Evolutionary conservation across 129 eudicot genomes (phyloP).

Genomic region (Chrysanthemum lavandulifolium): DNA sequence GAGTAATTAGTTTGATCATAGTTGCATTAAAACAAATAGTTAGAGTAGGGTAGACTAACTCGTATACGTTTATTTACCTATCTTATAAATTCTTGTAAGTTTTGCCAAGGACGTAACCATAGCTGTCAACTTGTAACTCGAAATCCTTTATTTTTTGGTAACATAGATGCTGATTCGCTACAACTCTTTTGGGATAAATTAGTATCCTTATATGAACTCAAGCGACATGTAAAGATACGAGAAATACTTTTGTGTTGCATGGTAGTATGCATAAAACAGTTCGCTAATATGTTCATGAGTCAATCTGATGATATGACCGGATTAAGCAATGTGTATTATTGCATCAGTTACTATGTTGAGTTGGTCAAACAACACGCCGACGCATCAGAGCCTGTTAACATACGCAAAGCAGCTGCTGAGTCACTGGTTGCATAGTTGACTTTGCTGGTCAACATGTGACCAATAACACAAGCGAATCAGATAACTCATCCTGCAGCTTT

Average conservation of each 20-base stretch:
- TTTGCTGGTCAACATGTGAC: conserved; percentile 45
- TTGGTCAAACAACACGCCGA: conserved; percentile 55
- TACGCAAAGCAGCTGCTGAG: conserved; percentile 90
- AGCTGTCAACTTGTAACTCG: no score
- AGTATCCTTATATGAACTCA: conserved; percentile 50
- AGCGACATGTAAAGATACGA: conserved; percentile 65
- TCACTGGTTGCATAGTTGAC: conserved; percentile 70
- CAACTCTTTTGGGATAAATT: conserved; percentile 66
- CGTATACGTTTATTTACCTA: background rate
- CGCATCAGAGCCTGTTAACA: conserved; percentile 82
- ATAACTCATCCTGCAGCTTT: background rate
- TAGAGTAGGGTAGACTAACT: conserved; percentile 3
- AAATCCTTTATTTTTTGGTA: conserved; percentile 22
- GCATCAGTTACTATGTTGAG: conserved; percentile 55
- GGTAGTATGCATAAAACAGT: conserved; percentile 70
- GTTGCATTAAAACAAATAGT: background rate
- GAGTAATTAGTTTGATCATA: conserved; percentile 15
- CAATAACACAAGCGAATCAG: conserved; percentile 22
- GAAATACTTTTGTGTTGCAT: conserved; percentile 81
- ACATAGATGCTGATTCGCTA: conserved; percentile 45
- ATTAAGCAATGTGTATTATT: conserved; percentile 39
- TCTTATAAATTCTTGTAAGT: background rate
- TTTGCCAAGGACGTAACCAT: background rate
- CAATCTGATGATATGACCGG: conserved; percentile 33
- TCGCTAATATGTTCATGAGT: conserved; percentile 39